Conservation (phyloP, 257 asterid genomes). For the Prunella vulgaris region DNA sequence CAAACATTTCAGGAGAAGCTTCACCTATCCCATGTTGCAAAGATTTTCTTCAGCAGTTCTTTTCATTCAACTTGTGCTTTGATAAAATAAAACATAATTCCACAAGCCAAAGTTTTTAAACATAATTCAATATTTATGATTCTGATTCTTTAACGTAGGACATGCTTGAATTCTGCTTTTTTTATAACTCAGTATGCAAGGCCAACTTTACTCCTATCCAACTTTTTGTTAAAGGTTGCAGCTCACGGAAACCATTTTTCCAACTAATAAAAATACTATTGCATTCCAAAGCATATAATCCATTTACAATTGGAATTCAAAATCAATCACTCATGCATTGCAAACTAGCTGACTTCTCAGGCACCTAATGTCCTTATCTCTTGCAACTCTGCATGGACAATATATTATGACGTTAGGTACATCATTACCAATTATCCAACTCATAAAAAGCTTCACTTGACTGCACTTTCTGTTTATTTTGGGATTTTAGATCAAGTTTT, state of each 20-base stretch:
- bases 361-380: neutral
- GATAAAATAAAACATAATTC: neutral
- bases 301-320: neutral
- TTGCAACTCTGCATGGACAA: neutral
- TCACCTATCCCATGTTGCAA: neutral
- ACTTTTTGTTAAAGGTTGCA: neutral
- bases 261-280: neutral
- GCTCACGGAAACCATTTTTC: conserved; percentile 3
- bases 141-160: neutral
- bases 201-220: neutral
- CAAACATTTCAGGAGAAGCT: neutral
- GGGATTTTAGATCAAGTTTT: neutral
- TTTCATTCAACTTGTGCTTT: neutral
- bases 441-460: neutral
- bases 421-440: neutral
- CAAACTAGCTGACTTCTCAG: too few relatives aligned
- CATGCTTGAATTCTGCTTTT: neutral
- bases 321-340: too few relatives aligned
- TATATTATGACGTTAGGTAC: neutral
- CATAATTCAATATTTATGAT: neutral
- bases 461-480: neutral
- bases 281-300: neutral
- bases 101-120: neutral
- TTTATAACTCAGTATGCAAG: neutral
- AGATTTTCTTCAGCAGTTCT: neutral